Conservation (phyloP, 225 moss, liverwort and hornwort genomes). For the Straminergon stramineum region DNA sequence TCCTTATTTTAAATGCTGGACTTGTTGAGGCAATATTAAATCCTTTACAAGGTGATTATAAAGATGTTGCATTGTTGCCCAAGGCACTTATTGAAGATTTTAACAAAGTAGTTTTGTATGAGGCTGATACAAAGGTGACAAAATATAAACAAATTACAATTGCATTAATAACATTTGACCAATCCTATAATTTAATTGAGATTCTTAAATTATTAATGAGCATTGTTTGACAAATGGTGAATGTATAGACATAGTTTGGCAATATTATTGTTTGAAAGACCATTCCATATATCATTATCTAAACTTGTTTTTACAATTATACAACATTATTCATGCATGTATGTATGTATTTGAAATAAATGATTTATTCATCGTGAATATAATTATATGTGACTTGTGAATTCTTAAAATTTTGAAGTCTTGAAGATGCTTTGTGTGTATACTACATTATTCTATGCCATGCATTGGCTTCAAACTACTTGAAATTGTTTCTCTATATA, state of each 20-base stretch:
- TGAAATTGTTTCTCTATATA: background rate
- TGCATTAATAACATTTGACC: background rate
- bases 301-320: background rate
- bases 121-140: slow-evolving; percentile 62
- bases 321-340: no score
- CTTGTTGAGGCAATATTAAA: slow-evolving; percentile 70
- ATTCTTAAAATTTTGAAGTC: background rate
- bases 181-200: accelerated
- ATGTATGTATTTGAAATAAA: no score
- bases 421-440: background rate
- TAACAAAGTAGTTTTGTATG: slow-evolving; percentile 50
- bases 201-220: no score
- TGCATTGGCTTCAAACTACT: background rate
- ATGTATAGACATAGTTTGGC: no score
- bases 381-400: background rate
- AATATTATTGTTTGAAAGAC: background rate
- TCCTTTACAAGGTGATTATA: slow-evolving; percentile 68
- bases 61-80: slow-evolving; percentile 41
- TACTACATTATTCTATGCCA: no score
- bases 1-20: slow-evolving; percentile 40
- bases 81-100: slow-evolving; percentile 61
- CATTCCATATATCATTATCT: background rate
- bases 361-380: no score
- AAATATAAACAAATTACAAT: no score
- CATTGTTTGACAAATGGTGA: background rate